Evolutionary conservation across 2,329 filamentous ascomycete species (phyloP).

Genomic region (Penicillium sp.): DNA sequence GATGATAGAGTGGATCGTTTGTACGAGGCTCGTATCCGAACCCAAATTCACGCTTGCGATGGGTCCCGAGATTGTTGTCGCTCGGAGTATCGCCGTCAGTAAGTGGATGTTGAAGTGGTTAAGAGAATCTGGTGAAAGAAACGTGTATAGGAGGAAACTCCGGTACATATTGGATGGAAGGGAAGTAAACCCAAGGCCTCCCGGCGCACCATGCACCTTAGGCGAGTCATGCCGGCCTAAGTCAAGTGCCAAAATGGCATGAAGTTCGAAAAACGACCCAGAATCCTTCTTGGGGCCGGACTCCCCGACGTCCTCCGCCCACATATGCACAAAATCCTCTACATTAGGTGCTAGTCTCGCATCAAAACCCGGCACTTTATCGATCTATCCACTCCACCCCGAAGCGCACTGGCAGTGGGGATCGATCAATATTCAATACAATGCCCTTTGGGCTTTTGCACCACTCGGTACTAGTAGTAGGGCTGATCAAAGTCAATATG

Average conservation of each 20-base stretch:
- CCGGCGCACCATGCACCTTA: neutral
- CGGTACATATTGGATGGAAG: neutral
- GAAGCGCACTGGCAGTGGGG: no score
- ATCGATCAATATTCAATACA: no score
- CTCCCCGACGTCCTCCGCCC: neutral
- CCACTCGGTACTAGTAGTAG: no score
- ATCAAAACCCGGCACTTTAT: neutral
- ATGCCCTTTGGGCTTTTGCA: no score
- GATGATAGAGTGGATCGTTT: slow-evolving; percentile 12
- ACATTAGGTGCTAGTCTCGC: neutral
- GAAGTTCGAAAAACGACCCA: neutral
- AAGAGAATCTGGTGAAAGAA: neutral
- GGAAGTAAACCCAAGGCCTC: neutral
- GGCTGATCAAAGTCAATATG: no score
- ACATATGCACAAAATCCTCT: neutral
- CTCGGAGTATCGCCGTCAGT: neutral
- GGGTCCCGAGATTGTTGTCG: neutral
- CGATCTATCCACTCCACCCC: no score
- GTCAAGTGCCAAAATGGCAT: neutral
- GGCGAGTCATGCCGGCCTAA: slow-evolving; percentile 1
- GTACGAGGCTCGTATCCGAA: slow-evolving; percentile 15
- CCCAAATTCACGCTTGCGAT: slow-evolving; percentile 3
- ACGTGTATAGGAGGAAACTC: neutral
- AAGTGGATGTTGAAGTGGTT: neutral
- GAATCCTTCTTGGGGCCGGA: slow-evolving; percentile 6